Evolutionary conservation across 2,329 filamentous ascomycete genomes (phyloP), one percentile per base, ranked within the genome.

Genomic region (Pseudocercospora fuligena): DNA sequence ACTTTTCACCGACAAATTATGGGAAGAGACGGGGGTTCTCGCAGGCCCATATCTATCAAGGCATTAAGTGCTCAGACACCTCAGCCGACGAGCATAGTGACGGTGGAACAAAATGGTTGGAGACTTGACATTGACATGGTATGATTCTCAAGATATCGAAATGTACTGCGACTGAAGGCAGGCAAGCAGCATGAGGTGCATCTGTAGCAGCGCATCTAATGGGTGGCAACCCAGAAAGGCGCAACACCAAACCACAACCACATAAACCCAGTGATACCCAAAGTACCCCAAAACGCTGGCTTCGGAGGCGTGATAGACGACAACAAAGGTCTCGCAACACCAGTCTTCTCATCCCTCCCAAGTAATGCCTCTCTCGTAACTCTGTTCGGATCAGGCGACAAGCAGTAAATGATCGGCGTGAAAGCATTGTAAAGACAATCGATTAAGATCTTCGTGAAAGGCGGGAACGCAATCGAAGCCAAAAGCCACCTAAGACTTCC

Each of bases 361-460:
- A 69, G 59, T 23, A 61, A 64, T 8, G 63, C 64, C 29, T 69
- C 67, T 23, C 67, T 56, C 1, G 64, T 69, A 51, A 62, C 64
- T 47, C 25, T 31, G 31, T 66, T 69, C 43, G 67, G 67, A 47
- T 69, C 67, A 3, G 67, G 61, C 16, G 57, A 60, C 29, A 69
- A 53, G 25, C 53, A 33, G 61, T 69, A 69, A 16, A 64, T 47
- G 46, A 69, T 59, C n/a, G 67, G 67, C 5, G 51, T 61, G 49
- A 69, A 25, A 11, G 67, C 60, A 61, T 69, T 69, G 64, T 69
- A 69, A 19, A 66, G 31, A 59, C 67, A 69, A 49, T 69, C 67
- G 27, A 69, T 29, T 16, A 69, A 27, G 36, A 69, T 69, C 58
- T 69, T 69, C 8, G 67, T 65, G 46, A 69, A 69, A 4, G 67